Conservation (phyloP, 345 rosid species). For the Melaleuca alternifolia region DNA sequence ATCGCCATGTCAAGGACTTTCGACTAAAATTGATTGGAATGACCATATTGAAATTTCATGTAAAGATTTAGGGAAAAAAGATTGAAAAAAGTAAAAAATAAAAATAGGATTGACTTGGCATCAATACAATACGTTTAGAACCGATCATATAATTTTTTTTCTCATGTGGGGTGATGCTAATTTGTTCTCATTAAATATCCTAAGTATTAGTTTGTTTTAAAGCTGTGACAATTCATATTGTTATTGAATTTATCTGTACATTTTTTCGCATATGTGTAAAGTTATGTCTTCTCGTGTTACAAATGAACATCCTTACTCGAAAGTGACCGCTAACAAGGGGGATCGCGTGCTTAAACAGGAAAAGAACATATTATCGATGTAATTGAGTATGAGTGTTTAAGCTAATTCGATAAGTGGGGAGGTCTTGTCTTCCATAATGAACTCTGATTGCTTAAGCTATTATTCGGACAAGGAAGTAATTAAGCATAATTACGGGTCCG, state of each 20-base stretch:
- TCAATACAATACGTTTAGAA: fast-evolving
- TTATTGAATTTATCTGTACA: neutral
- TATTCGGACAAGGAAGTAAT: neutral
- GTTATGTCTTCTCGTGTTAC: neutral
- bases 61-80: neutral
- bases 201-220: neutral
- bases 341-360: neutral
- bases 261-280: neutral
- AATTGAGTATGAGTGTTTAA: neutral
- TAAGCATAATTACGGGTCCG: neutral
- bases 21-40: neutral
- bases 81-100: too few relatives aligned
- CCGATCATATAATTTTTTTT: neutral
- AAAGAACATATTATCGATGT: neutral
- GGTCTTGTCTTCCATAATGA: neutral
- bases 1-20: too few relatives aligned
- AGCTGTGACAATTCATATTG: neutral
- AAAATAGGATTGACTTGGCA: neutral
- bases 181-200: neutral
- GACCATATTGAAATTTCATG: neutral
- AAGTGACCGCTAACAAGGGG: neutral
- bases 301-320: neutral
- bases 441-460: neutral
- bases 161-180: neutral
- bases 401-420: neutral